These are phyloP conservation scores for Phaseolus lunatus DNA, from an alignment of 306 rosid genomes.

Conservation along the genomic window DNA sequence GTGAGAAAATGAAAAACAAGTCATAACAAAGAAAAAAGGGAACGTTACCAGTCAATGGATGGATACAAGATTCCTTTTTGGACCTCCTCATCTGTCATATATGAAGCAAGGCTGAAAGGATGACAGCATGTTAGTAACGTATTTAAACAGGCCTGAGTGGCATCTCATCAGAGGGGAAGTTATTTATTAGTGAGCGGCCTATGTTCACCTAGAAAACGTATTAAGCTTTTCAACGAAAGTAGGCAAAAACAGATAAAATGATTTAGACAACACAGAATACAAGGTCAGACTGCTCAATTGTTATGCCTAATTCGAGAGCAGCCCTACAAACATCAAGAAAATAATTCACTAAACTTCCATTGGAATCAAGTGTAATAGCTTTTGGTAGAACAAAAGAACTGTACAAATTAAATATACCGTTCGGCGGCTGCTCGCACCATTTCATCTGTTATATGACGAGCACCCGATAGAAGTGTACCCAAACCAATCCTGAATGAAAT, in stretches of 20 bases:
- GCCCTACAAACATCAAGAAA: constrained; percentile 29
- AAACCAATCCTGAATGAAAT: constrained; percentile 76
- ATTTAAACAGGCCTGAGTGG: constrained; percentile 29
- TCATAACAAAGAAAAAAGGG: constrained; percentile 22
- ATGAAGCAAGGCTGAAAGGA: constrained; percentile 86
- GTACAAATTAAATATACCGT: constrained; percentile 60
- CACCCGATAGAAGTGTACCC: constrained; percentile 88
- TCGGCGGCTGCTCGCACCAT: constrained; percentile 93
- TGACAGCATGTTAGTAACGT: constrained; percentile 54
- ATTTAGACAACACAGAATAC: background rate
- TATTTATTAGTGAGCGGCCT: constrained; percentile 10
- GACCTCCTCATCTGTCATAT: constrained; percentile 85
- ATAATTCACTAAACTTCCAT: constrained; percentile 13
- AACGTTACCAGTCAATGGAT: constrained; percentile 71
- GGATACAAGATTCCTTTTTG: constrained; percentile 84
- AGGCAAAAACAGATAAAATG: constrained; percentile 28
- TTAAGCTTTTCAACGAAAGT: constrained; percentile 24
- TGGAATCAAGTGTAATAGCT: background rate
- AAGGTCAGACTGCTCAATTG: constrained; percentile 28
- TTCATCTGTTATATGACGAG: constrained; percentile 78
- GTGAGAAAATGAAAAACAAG: constrained; percentile 22
- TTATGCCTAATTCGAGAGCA: constrained; percentile 22
- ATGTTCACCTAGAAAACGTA: background rate
- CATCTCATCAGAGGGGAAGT: constrained; percentile 28
- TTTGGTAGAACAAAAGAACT: constrained; percentile 3